Conservation (phyloP, 1,284 basidiomycete species). For the Cryptococcus depauperatus region DNA sequence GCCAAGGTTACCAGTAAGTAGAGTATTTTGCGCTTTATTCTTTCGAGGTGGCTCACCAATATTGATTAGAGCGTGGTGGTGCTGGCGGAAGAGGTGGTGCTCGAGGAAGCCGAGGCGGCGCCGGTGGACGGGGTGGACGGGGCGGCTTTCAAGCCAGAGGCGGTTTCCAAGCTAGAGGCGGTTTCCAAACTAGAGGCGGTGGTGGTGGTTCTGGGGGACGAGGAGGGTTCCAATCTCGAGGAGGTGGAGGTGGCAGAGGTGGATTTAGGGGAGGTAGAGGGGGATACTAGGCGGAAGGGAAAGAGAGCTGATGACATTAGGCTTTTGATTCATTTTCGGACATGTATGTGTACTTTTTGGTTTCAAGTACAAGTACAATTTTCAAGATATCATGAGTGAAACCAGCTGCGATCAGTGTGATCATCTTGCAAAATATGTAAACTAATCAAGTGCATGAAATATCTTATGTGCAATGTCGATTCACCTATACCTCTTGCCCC, state of each 20-base stretch:
- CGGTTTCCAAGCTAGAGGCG: constrained; percentile 47
- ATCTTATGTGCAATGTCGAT: neutral
- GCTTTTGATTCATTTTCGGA: neutral
- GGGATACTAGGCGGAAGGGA: constrained; percentile 24
- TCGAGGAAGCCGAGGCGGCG: constrained; percentile 28
- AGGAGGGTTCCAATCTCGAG: constrained; percentile 46
- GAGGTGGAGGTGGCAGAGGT: constrained; percentile 46
- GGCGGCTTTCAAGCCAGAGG: constrained; percentile 38
- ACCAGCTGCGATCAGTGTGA: neutral
- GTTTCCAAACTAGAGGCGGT: too few relatives aligned
- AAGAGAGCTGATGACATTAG: neutral
- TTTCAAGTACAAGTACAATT: neutral
- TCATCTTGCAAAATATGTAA: neutral
- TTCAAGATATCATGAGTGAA: too few relatives aligned
- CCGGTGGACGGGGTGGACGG: constrained; percentile 19
- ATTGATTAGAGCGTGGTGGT: constrained; percentile 28
- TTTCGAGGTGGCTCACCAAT: constrained; percentile 26
- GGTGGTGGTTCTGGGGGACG: constrained; percentile 39
- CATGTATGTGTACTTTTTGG: constrained; percentile 3
- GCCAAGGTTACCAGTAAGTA: constrained; percentile 51
- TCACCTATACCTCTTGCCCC: constrained; percentile 33
- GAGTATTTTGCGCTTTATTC: neutral
- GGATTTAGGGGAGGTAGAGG: constrained; percentile 28
- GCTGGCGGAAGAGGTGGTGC: constrained; percentile 40
- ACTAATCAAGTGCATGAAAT: too few relatives aligned